phyloP scores from a whole-genome alignment of 345 rosid species.

The Sisymbrium irio region DNA sequence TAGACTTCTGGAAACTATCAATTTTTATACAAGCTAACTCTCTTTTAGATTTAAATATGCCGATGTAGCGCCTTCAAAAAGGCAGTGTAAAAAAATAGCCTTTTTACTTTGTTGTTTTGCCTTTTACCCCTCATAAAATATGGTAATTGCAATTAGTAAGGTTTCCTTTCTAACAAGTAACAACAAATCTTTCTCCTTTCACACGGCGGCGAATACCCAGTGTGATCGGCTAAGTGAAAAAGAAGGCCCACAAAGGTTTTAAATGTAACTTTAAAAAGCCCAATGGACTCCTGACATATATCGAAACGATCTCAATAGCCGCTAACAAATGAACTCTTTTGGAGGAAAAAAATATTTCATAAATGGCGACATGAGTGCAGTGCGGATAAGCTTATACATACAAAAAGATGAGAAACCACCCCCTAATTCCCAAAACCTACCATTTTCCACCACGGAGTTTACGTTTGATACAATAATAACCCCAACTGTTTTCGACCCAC shows the following conservation, averaged over 20 bases:
- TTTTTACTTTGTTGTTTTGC: no score
- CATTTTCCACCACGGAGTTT: conserved; percentile 20
- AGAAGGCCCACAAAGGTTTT: no score
- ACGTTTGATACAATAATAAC: conserved; percentile 13
- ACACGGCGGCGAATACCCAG: no score
- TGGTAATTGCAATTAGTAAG: no score
- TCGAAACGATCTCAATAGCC: background rate
- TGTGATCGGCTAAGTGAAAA: background rate
- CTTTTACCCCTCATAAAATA: no score
- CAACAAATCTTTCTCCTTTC: no score
- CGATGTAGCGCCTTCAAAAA: no score
- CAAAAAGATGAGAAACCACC: background rate
- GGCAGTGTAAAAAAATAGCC: no score
- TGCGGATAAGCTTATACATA: conserved; percentile 25
- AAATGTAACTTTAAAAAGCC: background rate
- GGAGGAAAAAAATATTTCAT: conserved; percentile 9
- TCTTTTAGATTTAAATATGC: no score
- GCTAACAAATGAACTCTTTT: background rate
- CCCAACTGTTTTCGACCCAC: conserved; percentile 7
- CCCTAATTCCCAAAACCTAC: conserved; percentile 16
- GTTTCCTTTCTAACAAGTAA: no score
- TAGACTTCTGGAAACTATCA: no score
- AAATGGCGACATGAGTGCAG: conserved; percentile 21
- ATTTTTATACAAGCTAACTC: no score
- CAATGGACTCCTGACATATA: background rate